Conservation (phyloP, 495 filamentous ascomycete species). For the Echria macrotheca region DNA sequence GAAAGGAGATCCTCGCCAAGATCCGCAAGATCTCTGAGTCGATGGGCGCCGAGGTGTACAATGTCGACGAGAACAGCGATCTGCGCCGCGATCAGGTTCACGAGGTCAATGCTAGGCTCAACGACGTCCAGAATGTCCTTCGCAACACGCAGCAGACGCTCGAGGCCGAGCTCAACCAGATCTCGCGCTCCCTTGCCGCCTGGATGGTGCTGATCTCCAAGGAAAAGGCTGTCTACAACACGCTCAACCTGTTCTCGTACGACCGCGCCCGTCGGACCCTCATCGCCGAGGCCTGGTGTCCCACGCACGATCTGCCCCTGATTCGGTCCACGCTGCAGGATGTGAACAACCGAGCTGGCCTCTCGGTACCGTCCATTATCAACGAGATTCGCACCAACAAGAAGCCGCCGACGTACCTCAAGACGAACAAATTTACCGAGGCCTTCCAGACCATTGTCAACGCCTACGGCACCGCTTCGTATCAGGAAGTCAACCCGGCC, state of each 20-base stretch:
- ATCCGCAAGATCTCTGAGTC: conserved; percentile 99
- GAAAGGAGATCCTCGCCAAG: conserved; percentile 95
- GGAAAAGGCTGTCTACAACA: conserved; percentile 97
- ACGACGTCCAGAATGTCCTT: conserved; percentile 84
- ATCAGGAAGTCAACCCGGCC: conserved; percentile 94
- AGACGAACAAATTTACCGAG: conserved; percentile 96
- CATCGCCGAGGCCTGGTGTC: conserved; percentile 96
- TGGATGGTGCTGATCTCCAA: conserved; percentile 98
- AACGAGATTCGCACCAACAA: conserved; percentile 95
- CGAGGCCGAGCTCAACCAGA: conserved; percentile 86
- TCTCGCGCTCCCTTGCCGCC: conserved; percentile 78
- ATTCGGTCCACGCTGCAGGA: conserved; percentile 96
- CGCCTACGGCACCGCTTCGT: conserved; percentile 94
- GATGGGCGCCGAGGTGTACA: conserved; percentile 89
- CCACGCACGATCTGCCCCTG: conserved; percentile 79
- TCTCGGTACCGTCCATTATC: conserved; percentile 94
- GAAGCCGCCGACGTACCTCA: conserved; percentile 91
- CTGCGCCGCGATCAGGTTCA: conserved; percentile 89
- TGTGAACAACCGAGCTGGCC: conserved; percentile 89
- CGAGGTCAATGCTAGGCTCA: conserved; percentile 88
- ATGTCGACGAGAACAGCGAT: conserved; percentile 94
- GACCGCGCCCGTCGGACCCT: conserved; percentile 92
- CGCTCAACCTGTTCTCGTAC: conserved; percentile 93
- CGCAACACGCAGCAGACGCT: conserved; percentile 95
- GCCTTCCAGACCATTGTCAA: conserved; percentile 99